Base-by-base conservation (phyloP, 2,329 filamentous ascomycete species). In the Didymella lethalis region DNA sequence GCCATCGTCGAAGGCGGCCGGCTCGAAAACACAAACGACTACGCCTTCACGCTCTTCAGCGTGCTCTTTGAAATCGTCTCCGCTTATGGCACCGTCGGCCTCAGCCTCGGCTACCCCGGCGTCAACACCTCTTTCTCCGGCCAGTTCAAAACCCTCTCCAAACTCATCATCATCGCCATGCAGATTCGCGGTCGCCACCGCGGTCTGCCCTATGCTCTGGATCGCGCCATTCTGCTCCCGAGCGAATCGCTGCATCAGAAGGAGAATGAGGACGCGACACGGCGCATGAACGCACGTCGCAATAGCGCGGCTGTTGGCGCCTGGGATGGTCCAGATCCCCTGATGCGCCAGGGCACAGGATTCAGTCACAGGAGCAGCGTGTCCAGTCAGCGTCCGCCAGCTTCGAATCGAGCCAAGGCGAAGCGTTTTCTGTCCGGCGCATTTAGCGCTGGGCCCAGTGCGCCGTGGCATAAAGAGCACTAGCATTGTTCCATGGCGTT, bases 1-100 rank as follows among this genome's bases (percentile, higher is more conserved):
- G 85, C 90, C 61, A 97, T 99, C 68, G 88, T 91, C 29, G 96
- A 99, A 79, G 94, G 93, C 4, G 57, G 70, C 7, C 86, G 88
- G 16, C 82, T 99, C 12, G 82, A 90, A 72, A 84, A 85, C 67
- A 79, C 76, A 25, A 81, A 88, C 59, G 79, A 88, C 50, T 81
- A 81, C 61, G 73, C 77, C 8, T 84, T 84, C 71, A 81, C 79
- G 7, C 78, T 82, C 57, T 84, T 84, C 70, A 75, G 76, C 45
- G 76, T 78, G 14, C 72, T 79, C 18, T 78, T 79, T 61, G 77
- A 79, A 55, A 79, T 79, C 54, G 71, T 79, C 28, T 77, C 74
- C n/a, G 77, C 77, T 0, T 79, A 78, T 67, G 96, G 95, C 63
- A 99, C 95, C 0, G 95, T 99, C 26, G 95, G 95, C 0, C 80